Percentiles rank a stretch among this genome's conserved stretches.
Evolutionary conservation across 2,329 filamentous ascomycete genomes (phyloP).

Genomic region (Penicillium fuscoglaucum): DNA sequence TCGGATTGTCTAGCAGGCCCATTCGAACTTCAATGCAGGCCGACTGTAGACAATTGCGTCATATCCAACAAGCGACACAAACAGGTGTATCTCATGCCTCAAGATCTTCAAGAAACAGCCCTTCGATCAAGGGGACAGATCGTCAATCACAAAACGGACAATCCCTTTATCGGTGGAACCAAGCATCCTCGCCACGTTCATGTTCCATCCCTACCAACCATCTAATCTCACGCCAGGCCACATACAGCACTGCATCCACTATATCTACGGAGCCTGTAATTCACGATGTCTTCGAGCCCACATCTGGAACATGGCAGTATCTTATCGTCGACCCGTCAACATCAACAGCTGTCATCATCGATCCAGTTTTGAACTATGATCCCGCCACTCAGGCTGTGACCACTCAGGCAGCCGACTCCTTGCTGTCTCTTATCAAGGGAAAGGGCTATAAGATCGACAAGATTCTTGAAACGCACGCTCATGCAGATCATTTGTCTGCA

Average conservation of each 20-base stretch:
- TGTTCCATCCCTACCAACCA: neutral
- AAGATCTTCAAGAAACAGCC: neutral
- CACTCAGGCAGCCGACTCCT: conserved; percentile 54
- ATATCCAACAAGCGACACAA: neutral
- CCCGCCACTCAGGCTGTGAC: conserved; percentile 45
- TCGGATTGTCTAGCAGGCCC: neutral
- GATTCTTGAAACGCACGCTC: conserved; percentile 62
- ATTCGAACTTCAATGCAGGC: neutral
- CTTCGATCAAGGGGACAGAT: neutral
- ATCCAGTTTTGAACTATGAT: conserved; percentile 62
- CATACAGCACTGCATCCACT: conserved; percentile 12
- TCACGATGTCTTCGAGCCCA: conserved; percentile 38
- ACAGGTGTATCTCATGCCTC: neutral
- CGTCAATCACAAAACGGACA: neutral
- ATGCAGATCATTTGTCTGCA: conserved; percentile 58
- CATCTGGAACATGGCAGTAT: conserved; percentile 62
- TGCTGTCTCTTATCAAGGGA: conserved; percentile 49
- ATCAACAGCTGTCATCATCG: conserved; percentile 57
- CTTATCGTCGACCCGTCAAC: conserved; percentile 57
- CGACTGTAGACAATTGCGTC: neutral
- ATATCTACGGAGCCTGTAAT: conserved; percentile 22
- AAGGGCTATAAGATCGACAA: conserved; percentile 51
- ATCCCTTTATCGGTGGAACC: neutral
- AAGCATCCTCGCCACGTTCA: neutral
- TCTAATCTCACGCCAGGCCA: neutral